These are phyloP conservation scores for Corylus avellana DNA, from an alignment of 306 rosid species.

Conservation along the genomic window DNA sequence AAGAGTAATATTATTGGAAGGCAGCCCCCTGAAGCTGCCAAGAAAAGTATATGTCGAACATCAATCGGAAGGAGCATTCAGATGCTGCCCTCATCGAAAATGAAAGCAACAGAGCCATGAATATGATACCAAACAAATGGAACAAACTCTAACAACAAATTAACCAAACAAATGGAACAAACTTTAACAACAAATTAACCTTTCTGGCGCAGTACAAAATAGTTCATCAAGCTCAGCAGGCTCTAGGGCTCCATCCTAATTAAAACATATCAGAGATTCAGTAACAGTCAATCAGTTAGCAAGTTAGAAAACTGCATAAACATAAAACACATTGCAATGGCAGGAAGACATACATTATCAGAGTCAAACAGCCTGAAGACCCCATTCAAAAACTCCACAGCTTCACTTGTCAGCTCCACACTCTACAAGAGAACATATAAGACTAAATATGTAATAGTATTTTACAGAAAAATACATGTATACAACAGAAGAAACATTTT, in stretches of 20 bases:
- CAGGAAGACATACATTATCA: constrained; percentile 62
- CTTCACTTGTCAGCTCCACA: constrained; percentile 87
- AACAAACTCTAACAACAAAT: neutral
- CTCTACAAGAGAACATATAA: constrained; percentile 57
- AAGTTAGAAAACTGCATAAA: constrained; percentile 25
- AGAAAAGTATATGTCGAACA: neutral
- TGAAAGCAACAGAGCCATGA: neutral
- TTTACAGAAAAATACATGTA: neutral
- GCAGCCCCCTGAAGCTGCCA: neutral
- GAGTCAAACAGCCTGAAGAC: constrained; percentile 75
- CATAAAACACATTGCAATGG: constrained; percentile 20
- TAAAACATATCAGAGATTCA: constrained; percentile 34
- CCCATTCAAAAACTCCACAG: constrained; percentile 80
- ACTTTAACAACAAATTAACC: constrained; percentile 40
- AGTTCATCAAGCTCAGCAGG: constrained; percentile 74
- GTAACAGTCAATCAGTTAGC: constrained; percentile 16
- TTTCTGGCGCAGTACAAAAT: constrained; percentile 89
- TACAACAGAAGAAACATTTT: neutral
- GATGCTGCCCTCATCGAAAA: neutral
- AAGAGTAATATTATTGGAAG: neutral
- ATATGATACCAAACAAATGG: neutral
- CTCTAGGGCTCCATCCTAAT: constrained; percentile 77
- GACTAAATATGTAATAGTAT: constrained; percentile 23
- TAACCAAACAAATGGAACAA: neutral
- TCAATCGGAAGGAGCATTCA: neutral